Conservation (phyloP, 305 asterid species). For the Ilex paraguariensis region DNA sequence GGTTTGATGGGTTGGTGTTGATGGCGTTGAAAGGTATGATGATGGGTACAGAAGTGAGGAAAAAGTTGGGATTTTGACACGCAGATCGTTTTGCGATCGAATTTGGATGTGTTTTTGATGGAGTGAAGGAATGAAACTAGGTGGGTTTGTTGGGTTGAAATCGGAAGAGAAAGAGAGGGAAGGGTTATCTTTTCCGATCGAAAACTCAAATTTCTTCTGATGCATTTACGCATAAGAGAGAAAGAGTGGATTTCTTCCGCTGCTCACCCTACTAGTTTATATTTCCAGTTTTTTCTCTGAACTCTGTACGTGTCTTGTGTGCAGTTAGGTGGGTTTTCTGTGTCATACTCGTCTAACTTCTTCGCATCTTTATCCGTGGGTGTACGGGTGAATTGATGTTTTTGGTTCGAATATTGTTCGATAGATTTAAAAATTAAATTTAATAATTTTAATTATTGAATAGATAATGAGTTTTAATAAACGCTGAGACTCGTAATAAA, state of each 20-base stretch:
- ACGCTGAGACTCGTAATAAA: too few relatives aligned
- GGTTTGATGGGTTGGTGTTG: constrained; percentile 9
- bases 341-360: too few relatives aligned
- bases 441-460: too few relatives aligned
- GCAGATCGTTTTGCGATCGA: constrained; percentile 7
- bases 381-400: too few relatives aligned
- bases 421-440: too few relatives aligned
- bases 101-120: constrained; percentile 1
- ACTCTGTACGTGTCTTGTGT: too few relatives aligned
- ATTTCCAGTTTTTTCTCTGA: too few relatives aligned
- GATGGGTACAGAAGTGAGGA: neutral
- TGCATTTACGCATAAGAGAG: constrained; percentile 19
- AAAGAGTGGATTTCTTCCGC: neutral
- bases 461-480: too few relatives aligned
- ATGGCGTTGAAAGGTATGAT: constrained; percentile 3
- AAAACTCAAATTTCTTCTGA: constrained; percentile 23
- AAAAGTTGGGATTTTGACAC: constrained; percentile 28
- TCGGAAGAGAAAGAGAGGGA: constrained; percentile 9
- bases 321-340: too few relatives aligned
- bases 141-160: constrained; percentile 6
- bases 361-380: too few relatives aligned
- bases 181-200: constrained; percentile 21
- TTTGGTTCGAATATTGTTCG: too few relatives aligned
- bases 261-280: too few relatives aligned
- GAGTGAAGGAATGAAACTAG: neutral